Conservation (phyloP, 495 filamentous ascomycete species). For the Talaromyces thailandensis region DNA sequence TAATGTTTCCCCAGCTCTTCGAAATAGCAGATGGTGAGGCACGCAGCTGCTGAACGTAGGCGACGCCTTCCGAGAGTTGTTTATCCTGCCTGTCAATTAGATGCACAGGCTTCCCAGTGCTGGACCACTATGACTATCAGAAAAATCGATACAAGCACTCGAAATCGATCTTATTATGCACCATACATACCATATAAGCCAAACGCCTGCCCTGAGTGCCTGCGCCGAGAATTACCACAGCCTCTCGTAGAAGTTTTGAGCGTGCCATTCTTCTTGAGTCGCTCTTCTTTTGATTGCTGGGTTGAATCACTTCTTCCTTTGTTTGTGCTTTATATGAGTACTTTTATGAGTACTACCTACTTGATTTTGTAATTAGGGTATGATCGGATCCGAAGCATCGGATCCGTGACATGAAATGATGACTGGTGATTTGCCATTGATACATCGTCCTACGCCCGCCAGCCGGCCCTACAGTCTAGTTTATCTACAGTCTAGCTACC, state of each 20-base stretch:
- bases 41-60: constrained; percentile 17
- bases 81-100: constrained; percentile 19
- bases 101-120: constrained; percentile 19
- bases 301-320: background rate
- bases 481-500: background rate
- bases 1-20: constrained; percentile 12
- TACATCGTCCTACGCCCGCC: background rate
- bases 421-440: background rate
- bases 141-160: background rate
- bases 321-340: background rate
- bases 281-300: background rate
- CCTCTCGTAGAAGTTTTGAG: constrained; percentile 2
- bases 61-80: constrained; percentile 16
- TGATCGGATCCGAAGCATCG: background rate
- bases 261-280: background rate
- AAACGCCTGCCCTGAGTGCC: constrained; percentile 29
- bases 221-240: constrained; percentile 21
- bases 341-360: no score
- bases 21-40: constrained; percentile 5
- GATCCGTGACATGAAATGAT: background rate
- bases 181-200: constrained; percentile 27
- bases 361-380: background rate
- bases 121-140: constrained; percentile 22
- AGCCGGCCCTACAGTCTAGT: background rate
- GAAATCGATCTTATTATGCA: background rate